These are phyloP conservation scores for Saitozyma podzolica DNA, from an alignment of 768 basidiomycete genomes.

Conservation along the genomic window DNA sequence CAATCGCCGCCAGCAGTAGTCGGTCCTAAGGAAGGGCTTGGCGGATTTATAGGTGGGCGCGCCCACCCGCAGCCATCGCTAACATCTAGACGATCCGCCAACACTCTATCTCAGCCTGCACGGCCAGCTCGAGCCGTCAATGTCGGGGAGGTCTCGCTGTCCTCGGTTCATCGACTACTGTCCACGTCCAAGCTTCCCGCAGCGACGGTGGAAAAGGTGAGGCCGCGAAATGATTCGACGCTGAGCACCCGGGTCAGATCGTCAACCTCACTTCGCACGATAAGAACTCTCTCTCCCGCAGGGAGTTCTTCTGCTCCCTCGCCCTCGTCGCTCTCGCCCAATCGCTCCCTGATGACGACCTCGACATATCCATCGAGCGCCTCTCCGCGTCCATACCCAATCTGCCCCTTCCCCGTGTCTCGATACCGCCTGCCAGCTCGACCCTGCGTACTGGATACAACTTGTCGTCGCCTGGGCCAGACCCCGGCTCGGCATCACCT, in stretches of 20 bases:
- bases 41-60: not conserved
- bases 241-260: conserved; percentile 60
- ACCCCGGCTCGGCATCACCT: conserved; percentile 11
- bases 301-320: conserved; percentile 88
- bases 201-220: conserved; percentile 75
- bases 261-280: conserved; percentile 63
- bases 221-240: not conserved
- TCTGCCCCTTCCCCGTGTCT: conserved; percentile 32
- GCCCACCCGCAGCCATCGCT: not conserved
- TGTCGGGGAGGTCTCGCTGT: conserved; percentile 79
- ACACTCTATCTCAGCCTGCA: conserved; percentile 73
- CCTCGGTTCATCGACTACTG: conserved; percentile 75
- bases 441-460: not conserved
- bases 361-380: conserved; percentile 32
- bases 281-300: conserved; percentile 64
- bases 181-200: conserved; percentile 77
- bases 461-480: no score
- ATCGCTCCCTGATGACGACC: conserved; percentile 19
- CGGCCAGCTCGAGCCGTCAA: conserved; percentile 67
- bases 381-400: conserved; percentile 28
- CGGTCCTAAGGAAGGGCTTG: not conserved
- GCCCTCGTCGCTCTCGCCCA: conserved; percentile 86
- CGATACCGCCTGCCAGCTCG: not conserved
- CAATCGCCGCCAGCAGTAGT: not conserved
- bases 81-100: conserved; percentile 72